A percentile compares a stretch with the other conserved stretches of the same genome.
Evolutionary conservation across 495 filamentous ascomycete species (phyloP).

Genomic region (Lasiosphaeriaceae sp.): DNA sequence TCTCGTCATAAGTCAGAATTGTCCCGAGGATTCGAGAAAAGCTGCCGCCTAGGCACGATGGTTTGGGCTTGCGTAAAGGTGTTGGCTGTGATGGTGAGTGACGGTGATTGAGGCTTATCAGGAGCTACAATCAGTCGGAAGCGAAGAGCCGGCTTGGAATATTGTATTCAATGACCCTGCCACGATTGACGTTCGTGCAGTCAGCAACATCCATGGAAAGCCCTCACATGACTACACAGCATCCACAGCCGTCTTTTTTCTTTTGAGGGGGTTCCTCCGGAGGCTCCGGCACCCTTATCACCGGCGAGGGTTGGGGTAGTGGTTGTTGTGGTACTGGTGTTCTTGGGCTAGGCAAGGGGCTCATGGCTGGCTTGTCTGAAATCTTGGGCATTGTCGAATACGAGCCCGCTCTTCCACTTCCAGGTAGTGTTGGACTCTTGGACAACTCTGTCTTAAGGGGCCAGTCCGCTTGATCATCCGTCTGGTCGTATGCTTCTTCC

Average conservation of each 20-base stretch:
- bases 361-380: conserved; percentile 35
- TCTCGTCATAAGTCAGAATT: conserved; percentile 20
- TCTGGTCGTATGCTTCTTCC: conserved; percentile 9
- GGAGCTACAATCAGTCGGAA: no score
- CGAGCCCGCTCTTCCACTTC: conserved; percentile 44
- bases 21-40: neutral
- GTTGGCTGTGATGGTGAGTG: no score
- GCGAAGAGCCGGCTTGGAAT: no score
- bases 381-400: conserved; percentile 60
- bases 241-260: conserved; percentile 48
- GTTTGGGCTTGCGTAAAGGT: no score
- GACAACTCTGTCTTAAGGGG: conserved; percentile 36
- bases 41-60: neutral
- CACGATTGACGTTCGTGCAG: neutral
- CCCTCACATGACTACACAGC: conserved; percentile 52
- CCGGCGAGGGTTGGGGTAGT: conserved; percentile 13
- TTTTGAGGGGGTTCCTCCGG: conserved; percentile 32
- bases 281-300: conserved; percentile 32
- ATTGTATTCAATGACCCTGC: neutral
- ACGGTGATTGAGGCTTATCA: no score
- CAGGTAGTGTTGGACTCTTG: conserved; percentile 42
- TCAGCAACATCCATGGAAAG: neutral
- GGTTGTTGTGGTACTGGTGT: conserved; percentile 24
- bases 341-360: conserved; percentile 35
- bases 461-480: conserved; percentile 37